A percentile compares a stretch with the other conserved stretches of the same genome.
Conservation (phyloP, 345 rosid species). For the Eucalyptus albens region DNA sequence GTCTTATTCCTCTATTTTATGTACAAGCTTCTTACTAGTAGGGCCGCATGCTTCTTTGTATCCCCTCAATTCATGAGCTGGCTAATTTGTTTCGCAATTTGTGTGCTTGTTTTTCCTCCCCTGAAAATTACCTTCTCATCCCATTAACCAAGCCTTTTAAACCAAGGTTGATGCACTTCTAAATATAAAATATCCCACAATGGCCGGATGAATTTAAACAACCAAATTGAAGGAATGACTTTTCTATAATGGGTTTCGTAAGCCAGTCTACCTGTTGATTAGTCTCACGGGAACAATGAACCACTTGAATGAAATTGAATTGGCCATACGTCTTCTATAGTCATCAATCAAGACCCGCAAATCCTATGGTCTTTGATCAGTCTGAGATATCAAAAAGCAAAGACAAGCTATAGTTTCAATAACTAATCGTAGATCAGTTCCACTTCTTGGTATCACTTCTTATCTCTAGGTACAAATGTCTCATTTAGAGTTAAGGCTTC, state of each 20-base stretch:
- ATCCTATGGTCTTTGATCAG: not conserved
- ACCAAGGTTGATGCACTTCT: not conserved
- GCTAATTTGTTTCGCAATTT: too few species aligned
- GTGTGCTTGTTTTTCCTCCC: too few species aligned
- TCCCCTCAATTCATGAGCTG: too few species aligned
- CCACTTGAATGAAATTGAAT: too few species aligned
- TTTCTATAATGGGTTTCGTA: not conserved
- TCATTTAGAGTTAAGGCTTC: not conserved
- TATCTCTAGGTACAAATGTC: not conserved
- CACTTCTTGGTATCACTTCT: not conserved
- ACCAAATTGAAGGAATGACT: fast-evolving
- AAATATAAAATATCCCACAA: not conserved
- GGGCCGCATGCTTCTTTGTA: too few species aligned
- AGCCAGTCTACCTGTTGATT: not conserved
- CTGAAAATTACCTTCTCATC: not conserved
- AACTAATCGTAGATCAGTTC: not conserved
- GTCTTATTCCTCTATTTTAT: not conserved
- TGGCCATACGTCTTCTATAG: not conserved
- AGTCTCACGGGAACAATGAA: not conserved
- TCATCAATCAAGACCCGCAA: not conserved
- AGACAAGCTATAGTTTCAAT: not conserved
- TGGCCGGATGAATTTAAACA: fast-evolving
- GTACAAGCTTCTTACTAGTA: too few species aligned
- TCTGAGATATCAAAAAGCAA: not conserved
- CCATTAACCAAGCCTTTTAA: not conserved